Conservation (phyloP, 345 rosid genomes). For the Eucalyptus pauciflora region DNA sequence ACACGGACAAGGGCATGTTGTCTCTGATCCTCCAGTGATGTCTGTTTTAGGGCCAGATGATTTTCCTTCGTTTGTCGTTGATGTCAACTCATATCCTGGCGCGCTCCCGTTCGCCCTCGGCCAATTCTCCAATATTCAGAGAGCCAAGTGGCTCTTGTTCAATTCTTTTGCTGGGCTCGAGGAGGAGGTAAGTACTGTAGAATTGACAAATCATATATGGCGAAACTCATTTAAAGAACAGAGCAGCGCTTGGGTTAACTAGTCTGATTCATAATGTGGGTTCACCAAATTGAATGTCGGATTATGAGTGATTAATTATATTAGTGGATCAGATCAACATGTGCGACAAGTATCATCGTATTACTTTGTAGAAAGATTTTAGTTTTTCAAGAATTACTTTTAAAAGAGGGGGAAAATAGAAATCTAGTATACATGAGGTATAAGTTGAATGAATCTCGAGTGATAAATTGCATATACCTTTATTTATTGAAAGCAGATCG, state of each 20-base stretch:
- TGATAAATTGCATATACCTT: background rate
- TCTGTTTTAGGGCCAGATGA: slow-evolving; percentile 18
- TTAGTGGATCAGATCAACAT: background rate
- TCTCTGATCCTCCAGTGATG: slow-evolving; percentile 1
- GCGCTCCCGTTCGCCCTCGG: background rate
- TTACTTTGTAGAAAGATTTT: background rate
- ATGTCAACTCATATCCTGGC: slow-evolving; percentile 6
- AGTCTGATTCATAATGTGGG: background rate
- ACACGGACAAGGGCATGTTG: background rate
- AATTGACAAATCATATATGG: background rate
- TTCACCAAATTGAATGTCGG: background rate
- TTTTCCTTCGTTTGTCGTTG: slow-evolving; percentile 23
- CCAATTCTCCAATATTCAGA: slow-evolving; percentile 21
- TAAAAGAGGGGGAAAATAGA: background rate
- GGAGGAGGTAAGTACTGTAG: slow-evolving; percentile 19
- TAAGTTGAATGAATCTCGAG: background rate
- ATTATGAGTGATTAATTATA: background rate
- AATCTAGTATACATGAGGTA: background rate
- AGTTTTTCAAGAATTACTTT: background rate
- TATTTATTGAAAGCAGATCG: slow-evolving; percentile 4
- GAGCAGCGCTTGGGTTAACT: background rate
- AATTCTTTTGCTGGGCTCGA: slow-evolving; percentile 40
- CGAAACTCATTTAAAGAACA: background rate
- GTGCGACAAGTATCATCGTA: background rate
- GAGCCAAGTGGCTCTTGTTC: slow-evolving; percentile 25